phyloP scores from a whole-genome alignment of 2,329 filamentous ascomycete genomes.

The Fusarium sp. region DNA sequence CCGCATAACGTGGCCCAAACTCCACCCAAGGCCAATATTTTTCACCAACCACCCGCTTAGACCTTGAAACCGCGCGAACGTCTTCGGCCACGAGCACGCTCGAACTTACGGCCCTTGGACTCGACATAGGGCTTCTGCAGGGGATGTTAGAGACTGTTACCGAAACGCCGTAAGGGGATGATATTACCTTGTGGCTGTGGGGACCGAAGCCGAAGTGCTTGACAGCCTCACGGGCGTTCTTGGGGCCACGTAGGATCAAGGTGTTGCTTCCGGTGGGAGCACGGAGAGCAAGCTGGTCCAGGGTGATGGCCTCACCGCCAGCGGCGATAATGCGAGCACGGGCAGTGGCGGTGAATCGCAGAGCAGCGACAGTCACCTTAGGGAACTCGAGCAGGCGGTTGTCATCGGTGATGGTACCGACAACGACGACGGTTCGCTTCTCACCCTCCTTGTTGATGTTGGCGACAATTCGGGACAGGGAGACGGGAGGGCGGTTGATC shows the following conservation, averaged over 20 bases:
- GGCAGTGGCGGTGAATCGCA: slow-evolving; percentile 96
- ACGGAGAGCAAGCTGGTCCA: slow-evolving; percentile 96
- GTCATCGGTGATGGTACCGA: slow-evolving; percentile 97
- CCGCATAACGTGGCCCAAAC: slow-evolving; percentile 42
- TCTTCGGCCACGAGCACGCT: slow-evolving; percentile 98
- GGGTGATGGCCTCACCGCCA: slow-evolving; percentile 92
- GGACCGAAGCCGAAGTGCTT: slow-evolving; percentile 99
- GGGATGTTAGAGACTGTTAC: slow-evolving; percentile 45
- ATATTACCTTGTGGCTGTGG: slow-evolving; percentile 91
- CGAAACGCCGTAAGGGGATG: not conserved
- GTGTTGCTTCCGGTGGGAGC: slow-evolving; percentile 97
- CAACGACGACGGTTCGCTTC: slow-evolving; percentile 90
- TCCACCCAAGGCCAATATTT: slow-evolving; percentile 41
- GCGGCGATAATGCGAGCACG: slow-evolving; percentile 92
- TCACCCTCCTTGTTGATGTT: slow-evolving; percentile 72
- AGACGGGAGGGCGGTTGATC: slow-evolving; percentile 96
- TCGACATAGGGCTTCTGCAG: slow-evolving; percentile 90
- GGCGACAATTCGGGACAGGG: slow-evolving; percentile 86
- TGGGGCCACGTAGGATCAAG: slow-evolving; percentile 94
- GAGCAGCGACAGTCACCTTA: slow-evolving; percentile 92
- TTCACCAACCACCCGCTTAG: slow-evolving; percentile 65
- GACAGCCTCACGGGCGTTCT: slow-evolving; percentile 96
- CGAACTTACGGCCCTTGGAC: slow-evolving; percentile 99
- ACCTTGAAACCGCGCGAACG: slow-evolving; percentile 99
- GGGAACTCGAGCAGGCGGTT: slow-evolving; percentile 90